Base-by-base conservation (phyloP, 2,329 filamentous ascomycete genomes). In the Onygena corvina region DNA sequence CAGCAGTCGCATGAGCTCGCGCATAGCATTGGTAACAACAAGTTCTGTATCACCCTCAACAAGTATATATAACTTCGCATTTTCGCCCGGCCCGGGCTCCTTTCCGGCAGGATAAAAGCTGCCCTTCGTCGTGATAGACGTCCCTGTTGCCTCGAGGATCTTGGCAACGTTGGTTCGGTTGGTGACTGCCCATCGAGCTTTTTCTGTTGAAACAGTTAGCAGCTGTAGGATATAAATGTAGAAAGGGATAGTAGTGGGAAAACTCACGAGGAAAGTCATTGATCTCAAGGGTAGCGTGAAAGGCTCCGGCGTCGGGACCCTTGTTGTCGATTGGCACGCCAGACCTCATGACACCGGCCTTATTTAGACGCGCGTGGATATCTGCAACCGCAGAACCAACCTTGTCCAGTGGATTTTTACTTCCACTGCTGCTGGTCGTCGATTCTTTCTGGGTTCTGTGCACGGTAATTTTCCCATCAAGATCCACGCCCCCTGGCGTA, bases 81-180 rank as follows among this genome's bases (percentile, higher is more conserved):
- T 81, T 49, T 82, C 84, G 30, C 79, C 81, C 0, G 82, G 66
- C 5, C 75, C 79, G 1, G 87, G 87, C 56, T 86, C 83, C 64
- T 94, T 94, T 56, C 88, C 89, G 1, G 80, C 61, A 1, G 83
- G 67, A 60, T 96, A 96, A 66, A 87, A 96, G 53, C 77, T 92
- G 57, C 92, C 92, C 72, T 98, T 98, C 38, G 88, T 95, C 0
- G 92, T 98, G 64, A 98, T 98, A 4, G 87, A 94, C 1, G 89
- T 94, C 34, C 88, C 90, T 0, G 90, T 95, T 7, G 86, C 79
- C 62, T 98, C 92, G 56, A 98, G 76, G 58, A 98, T 95, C 74
- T 96, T 98, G 58, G 90, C 89, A 50, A 98, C 92, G 61, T 98
- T 98, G 30, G 92, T 96, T 56, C 92, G 81, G 66, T 98, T 98